Evolutionary conservation across 176 grass and related monocot species (phyloP).

Genomic region (Bolboschoenus planiculmis): DNA sequence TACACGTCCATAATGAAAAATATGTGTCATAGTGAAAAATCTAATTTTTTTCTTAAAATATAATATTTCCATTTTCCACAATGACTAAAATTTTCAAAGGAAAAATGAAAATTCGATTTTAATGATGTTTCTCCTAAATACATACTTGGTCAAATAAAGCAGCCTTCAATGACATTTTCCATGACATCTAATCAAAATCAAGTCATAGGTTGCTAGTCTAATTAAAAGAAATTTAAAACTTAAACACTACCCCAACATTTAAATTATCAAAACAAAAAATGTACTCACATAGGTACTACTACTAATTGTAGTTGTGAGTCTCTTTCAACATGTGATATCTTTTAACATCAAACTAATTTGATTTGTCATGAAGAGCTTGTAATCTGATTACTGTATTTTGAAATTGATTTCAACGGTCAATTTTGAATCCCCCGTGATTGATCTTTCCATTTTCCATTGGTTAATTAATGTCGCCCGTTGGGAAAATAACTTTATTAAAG

Average conservation of each 20-base stretch:
- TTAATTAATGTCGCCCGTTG: background rate
- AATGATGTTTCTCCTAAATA: background rate
- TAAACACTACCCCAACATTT: no score
- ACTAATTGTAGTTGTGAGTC: background rate
- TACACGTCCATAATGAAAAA: no score
- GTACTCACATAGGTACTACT: background rate
- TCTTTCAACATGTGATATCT: slow-evolving; percentile 5
- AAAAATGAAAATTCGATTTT: background rate
- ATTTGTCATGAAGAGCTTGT: slow-evolving; percentile 2
- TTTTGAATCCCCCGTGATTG: slow-evolving; percentile 1
- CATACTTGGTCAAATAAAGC: background rate
- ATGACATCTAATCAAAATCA: background rate
- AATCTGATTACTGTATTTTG: background rate
- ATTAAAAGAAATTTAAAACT: background rate
- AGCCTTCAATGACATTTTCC: background rate
- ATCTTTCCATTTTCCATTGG: no score
- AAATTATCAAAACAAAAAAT: background rate
- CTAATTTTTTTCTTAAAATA: background rate
- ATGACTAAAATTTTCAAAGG: background rate
- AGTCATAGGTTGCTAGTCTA: background rate
- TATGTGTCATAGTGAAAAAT: no score
- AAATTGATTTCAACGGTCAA: slow-evolving; percentile 20
- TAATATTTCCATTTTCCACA: background rate
- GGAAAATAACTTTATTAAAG: no score
- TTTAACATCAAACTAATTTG: background rate